Percentiles rank a stretch among this genome's conserved stretches.
Conservation (phyloP, 257 asterid genomes). For the Ilex asprella region DNA sequence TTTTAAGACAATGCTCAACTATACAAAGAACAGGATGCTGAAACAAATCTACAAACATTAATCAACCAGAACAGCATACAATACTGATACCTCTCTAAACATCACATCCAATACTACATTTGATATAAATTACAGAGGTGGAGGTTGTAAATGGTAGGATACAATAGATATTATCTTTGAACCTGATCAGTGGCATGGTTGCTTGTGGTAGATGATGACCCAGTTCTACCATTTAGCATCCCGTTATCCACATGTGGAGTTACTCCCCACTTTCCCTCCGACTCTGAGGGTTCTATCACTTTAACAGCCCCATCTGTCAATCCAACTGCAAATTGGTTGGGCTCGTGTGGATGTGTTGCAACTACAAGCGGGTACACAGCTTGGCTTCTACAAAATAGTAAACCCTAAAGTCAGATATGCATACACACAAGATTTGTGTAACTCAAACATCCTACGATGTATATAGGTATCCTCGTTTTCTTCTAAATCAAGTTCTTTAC, state of each 20-base stretch:
- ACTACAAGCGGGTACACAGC: conserved; percentile 56
- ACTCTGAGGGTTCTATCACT: conserved; percentile 87
- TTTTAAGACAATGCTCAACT: conserved; percentile 1
- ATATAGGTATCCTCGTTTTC: too few relatives aligned
- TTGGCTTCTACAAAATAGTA: conserved; percentile 51
- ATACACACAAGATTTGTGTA: too few relatives aligned
- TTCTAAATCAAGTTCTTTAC: too few relatives aligned
- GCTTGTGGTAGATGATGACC: too few relatives aligned
- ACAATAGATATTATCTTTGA: conserved; percentile 47
- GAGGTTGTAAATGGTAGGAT: conserved; percentile 11
- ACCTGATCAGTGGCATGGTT: conserved; percentile 71
- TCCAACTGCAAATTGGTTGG: conserved; percentile 84
- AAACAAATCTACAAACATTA: too few relatives aligned
- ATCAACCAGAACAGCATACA: too few relatives aligned
- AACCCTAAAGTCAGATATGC: background rate
- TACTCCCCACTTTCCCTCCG: conserved; percentile 88
- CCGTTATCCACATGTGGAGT: too few relatives aligned
- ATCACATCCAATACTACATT: conserved; percentile 32
- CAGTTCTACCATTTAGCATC: too few relatives aligned
- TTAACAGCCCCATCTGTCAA: conserved; percentile 86
- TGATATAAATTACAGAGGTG: conserved; percentile 32
- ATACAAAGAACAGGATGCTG: conserved; percentile 1
- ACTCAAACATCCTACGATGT: too few relatives aligned
- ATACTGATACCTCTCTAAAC: conserved; percentile 12
- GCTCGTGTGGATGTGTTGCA: conserved; percentile 86